Base-by-base conservation (phyloP, 768 basidiomycete genomes). In the Trametes meyenii region DNA sequence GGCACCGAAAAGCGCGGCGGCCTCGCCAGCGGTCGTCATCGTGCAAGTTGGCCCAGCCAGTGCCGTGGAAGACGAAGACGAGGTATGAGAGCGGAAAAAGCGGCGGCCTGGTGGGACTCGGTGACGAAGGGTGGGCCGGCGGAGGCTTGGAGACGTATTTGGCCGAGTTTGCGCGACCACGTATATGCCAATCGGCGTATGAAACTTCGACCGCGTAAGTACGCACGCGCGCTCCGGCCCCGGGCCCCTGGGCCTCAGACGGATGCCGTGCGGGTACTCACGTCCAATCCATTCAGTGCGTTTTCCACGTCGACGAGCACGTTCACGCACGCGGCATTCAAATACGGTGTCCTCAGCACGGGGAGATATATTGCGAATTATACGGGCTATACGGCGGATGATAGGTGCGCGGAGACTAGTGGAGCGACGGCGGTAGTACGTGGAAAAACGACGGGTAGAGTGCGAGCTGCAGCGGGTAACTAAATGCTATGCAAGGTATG, bases 1-100 rank as follows among this genome's bases (percentile, higher is more conserved):
- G 54, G 83, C 75, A 63, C 85, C 89, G 78, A 94, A 94, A 48
- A 94, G 87, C 59, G 89, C 86, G 53, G 90, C 88, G 38, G 92
- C 92, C 66, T 89, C 86, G 78, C 91, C 89, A 58, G 88, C 84
- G 66, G 80, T 78, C 72, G 78, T 82, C 87, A 89, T 88, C 69
- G 69, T 67, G 60, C 50, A 48, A 38, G 29, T 49, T 39, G 61
- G 66, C 57, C 44, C 55, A 64, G 63, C 57, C 59, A 57, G 55
- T 43, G 54, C 51, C 58, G 42, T 39, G 53, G 51, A 65, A 68
- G 60, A 64, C 62, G 55, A 60, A 57, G 59, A 50, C 40, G 51
- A 50, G 57, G 50, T 17, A 23, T 46, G 45, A 50, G 50, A 50
- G 26, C 29, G 50, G 40, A 5, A 50, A 24, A 42, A 63, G 60